A percentile compares a stretch with the other conserved stretches of the same genome.
These are phyloP conservation scores for Earliella scabrosa DNA, from an alignment of 1,284 basidiomycete genomes.

Conservation along the genomic window DNA sequence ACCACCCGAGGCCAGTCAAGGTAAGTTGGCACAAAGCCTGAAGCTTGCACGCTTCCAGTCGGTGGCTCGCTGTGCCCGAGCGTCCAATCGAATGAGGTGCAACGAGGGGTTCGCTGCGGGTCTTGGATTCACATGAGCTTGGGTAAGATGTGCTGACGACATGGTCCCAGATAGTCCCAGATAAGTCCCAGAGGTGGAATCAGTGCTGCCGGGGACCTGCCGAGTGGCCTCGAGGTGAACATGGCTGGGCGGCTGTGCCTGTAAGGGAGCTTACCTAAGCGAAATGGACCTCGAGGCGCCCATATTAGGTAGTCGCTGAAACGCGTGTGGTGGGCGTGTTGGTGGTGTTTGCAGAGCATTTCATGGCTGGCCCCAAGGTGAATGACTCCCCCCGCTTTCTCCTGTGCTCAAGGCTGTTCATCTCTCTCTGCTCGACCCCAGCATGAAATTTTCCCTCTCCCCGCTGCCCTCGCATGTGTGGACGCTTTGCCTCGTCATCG, in stretches of 20 bases:
- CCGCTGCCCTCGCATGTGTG: conserved; percentile 20
- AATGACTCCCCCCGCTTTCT: conserved; percentile 30
- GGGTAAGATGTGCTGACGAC: not conserved
- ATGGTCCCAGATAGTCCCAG: not conserved
- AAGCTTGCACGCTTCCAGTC: not conserved
- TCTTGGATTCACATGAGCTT: not conserved
- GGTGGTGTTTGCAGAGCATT: conserved; percentile 37
- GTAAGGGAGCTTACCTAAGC: conserved; percentile 13
- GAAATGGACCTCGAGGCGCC: conserved; percentile 7
- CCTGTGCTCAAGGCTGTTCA: conserved; percentile 34
- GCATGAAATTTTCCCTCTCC: conserved; percentile 20
- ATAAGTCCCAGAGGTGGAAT: not conserved
- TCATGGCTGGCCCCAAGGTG: conserved; percentile 28
- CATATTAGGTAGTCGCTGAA: conserved; percentile 7
- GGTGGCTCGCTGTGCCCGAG: not conserved
- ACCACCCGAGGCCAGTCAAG: not conserved
- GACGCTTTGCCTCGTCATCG: conserved; percentile 19
- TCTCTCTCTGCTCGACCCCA: conserved; percentile 19
- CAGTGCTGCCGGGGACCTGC: conserved; percentile 2
- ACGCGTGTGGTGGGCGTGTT: conserved; percentile 38
- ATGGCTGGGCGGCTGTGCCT: conserved; percentile 23
- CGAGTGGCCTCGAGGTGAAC: conserved; percentile 2
- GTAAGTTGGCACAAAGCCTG: not conserved
- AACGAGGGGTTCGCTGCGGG: not conserved
- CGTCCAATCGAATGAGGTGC: not conserved